Evolutionary conservation across 2,329 filamentous ascomycete genomes (phyloP).

Genomic region (Helotiales sp.): DNA sequence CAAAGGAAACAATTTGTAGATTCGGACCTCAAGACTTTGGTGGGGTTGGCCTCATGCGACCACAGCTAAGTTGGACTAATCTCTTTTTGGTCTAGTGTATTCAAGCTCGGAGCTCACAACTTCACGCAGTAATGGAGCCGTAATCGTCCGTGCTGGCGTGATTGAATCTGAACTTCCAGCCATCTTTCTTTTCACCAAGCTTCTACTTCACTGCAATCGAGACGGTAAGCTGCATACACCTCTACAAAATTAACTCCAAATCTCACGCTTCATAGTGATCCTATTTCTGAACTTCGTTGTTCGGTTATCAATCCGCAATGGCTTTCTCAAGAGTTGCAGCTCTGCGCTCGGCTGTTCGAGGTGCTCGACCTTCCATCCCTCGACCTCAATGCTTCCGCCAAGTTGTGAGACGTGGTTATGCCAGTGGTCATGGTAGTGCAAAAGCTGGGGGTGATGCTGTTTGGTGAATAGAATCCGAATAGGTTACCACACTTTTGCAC

Average conservation of each 20-base stretch:
- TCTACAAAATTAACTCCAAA: background rate
- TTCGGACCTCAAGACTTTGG: background rate
- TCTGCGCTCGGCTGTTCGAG: conserved; percentile 36
- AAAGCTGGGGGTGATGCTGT: conserved; percentile 47
- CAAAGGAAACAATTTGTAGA: background rate
- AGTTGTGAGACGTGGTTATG: conserved; percentile 46
- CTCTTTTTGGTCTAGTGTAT: too few relatives aligned
- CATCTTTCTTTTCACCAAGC: conserved; percentile 11
- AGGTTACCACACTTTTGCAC: background rate
- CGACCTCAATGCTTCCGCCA: conserved; percentile 41
- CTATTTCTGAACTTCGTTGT: conserved; percentile 31
- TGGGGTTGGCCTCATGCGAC: background rate
- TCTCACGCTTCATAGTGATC: conserved; percentile 10
- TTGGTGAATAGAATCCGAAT: conserved; percentile 44
- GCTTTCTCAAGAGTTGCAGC: conserved; percentile 38
- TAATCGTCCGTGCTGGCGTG: background rate
- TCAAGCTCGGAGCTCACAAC: background rate
- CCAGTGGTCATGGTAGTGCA: conserved; percentile 39
- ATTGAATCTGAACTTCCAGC: conserved; percentile 11
- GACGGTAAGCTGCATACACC: conserved; percentile 18
- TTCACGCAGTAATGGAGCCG: background rate
- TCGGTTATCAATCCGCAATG: conserved; percentile 32
- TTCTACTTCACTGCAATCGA: conserved; percentile 21
- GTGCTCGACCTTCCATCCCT: conserved; percentile 36
- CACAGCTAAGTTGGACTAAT: too few relatives aligned